A percentile compares a stretch with the other conserved stretches of the same genome.
These are phyloP conservation scores for Ceratobasidium sp. DNA, from an alignment of 1,284 basidiomycete genomes.

Conservation along the genomic window DNA sequence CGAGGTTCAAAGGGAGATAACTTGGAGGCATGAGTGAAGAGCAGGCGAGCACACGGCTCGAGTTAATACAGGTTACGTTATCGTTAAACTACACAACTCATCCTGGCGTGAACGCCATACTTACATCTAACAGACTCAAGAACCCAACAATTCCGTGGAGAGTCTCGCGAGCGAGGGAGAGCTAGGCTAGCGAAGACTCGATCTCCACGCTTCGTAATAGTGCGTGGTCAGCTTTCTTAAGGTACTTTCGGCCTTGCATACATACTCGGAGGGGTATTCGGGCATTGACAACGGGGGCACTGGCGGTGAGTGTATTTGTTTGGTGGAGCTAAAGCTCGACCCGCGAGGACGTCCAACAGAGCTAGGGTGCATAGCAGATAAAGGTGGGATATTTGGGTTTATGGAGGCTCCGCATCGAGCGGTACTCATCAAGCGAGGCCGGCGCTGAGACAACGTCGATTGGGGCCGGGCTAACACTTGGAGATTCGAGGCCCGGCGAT, in stretches of 20 bases:
- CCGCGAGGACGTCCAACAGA: not conserved
- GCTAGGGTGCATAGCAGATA: not conserved
- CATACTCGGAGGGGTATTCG: not conserved
- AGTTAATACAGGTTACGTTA: not conserved
- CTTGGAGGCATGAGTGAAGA: not conserved
- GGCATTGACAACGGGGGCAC: not conserved
- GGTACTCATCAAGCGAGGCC: not conserved
- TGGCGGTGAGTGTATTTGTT: not conserved
- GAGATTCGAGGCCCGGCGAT: not conserved
- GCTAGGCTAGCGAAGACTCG: not conserved
- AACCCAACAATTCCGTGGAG: constrained; percentile 4
- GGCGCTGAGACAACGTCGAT: not conserved
- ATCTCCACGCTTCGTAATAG: not conserved
- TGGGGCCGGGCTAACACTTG: not conserved
- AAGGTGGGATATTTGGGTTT: not conserved
- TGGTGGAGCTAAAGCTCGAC: not conserved
- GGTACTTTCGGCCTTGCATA: not conserved
- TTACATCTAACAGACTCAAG: constrained; percentile 14
- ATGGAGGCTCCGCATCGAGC: not conserved
- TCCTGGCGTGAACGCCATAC: not conserved
- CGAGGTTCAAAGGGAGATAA: not conserved
- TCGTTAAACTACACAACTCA: not conserved
- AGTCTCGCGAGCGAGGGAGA: not conserved
- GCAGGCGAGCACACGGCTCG: not conserved
- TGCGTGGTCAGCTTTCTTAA: too few species aligned